Evolutionary conservation across 2,329 filamentous ascomycete species (phyloP).

Genomic region (Celoporthe dispersa): DNA sequence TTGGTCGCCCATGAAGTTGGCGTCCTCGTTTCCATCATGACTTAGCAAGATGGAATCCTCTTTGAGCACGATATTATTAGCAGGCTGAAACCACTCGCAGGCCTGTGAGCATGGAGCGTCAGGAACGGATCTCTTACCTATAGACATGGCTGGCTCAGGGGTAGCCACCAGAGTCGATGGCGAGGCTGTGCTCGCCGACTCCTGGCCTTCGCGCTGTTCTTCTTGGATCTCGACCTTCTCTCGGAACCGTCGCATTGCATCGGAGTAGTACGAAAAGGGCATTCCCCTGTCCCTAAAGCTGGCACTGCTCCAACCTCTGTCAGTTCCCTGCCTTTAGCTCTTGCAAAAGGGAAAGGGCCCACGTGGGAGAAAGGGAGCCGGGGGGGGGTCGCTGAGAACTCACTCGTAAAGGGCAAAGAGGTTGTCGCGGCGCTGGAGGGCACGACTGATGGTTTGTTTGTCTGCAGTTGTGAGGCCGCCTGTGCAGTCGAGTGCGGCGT

Average conservation of each 20-base stretch:
- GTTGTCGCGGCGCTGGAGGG: background rate
- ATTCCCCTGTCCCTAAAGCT: conserved; percentile 23
- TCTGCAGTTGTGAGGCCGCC: conserved; percentile 17
- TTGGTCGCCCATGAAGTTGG: background rate
- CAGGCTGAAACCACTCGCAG: background rate
- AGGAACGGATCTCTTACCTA: background rate
- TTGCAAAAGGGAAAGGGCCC: background rate
- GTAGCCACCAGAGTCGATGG: conserved; percentile 6
- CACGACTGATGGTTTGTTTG: background rate
- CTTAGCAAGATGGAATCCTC: too few species aligned
- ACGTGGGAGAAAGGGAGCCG: too few species aligned
- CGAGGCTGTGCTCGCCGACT: background rate
- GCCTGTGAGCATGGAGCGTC: background rate
- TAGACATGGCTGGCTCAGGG: background rate
- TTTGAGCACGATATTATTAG: background rate
- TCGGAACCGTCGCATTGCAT: background rate
- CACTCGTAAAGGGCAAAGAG: conserved; percentile 14
- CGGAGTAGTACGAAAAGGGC: background rate
- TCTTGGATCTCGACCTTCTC: background rate
- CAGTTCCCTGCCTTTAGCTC: background rate
- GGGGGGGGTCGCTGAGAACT: background rate
- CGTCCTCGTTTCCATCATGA: background rate
- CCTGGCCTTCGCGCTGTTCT: background rate
- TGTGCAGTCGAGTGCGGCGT: conserved; percentile 9
- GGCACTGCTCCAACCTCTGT: background rate